Evolutionary conservation across 805 yeast species (phyloP).

Genomic region (Kazachstania kunashirensis): DNA sequence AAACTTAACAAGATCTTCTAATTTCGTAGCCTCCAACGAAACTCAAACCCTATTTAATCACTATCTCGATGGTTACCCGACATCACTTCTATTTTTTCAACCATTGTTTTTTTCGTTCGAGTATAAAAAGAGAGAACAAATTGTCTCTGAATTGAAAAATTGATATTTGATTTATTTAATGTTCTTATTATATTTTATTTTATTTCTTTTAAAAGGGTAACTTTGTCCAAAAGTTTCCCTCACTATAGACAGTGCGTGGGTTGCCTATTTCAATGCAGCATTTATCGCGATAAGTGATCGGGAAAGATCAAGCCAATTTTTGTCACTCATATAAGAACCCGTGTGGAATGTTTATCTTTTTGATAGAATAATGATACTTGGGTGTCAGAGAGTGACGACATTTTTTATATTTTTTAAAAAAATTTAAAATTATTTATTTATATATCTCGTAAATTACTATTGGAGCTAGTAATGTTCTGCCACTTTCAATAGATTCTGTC

Average conservation of each 20-base stretch:
- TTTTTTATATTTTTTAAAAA: constrained; percentile 3
- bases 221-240: constrained; percentile 64
- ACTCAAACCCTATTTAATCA: no score
- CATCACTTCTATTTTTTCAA: no score
- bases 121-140: no score
- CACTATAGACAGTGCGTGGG: constrained; percentile 57
- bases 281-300: constrained; percentile 29
- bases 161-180: no score
- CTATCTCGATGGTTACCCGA: no score
- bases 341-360: constrained; percentile 18
- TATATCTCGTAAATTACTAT: constrained; percentile 11
- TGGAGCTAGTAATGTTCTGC: constrained; percentile 15
- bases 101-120: no score
- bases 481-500: background rate
- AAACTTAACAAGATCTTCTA: no score
- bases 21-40: no score
- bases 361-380: constrained; percentile 22
- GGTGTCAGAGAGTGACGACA: constrained; percentile 30
- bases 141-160: no score
- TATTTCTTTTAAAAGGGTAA: constrained; percentile 17
- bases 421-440: background rate
- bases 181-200: no score
- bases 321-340: constrained; percentile 28
- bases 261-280: constrained; percentile 11
- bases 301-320: constrained; percentile 21